Base-by-base conservation (phyloP, 768 basidiomycete genomes). In the Boletus speciosus region DNA sequence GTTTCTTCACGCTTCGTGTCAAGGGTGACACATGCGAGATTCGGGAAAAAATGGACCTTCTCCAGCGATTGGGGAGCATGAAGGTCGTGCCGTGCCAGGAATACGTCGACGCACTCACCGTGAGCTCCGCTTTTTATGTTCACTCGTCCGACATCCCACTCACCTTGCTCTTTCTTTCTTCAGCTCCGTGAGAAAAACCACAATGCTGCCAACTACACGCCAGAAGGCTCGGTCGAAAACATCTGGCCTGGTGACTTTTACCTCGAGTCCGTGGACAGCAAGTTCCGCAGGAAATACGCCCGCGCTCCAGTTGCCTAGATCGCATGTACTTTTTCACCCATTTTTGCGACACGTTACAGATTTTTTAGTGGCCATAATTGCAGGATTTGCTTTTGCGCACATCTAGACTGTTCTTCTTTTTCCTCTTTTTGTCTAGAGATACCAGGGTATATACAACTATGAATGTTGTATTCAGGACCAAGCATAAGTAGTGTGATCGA, bases 101-200 rank as follows among this genome's bases (percentile, higher is more conserved):
- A 62, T 98, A 95, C 66, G 89, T 97, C 19, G 85, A 87, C 61
- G 86, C 93, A 42, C 83, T 93, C 46, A 66, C 76, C 66, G 87
- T 91, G 66, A 54, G 85, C 73, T 15, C 14, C 32, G 10, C 16
- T 4, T 10, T n/a, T 10, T 19, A 8, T 10, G 2, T 19, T 25
- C 11, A 8, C 23, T 41, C 2, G 5, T 10, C 15, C 19, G 27
- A 27, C 4, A 19, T 12, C 2, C 11, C 12, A 16, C 49, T 63
- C 31, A 63, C 19, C 23, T n/a, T 10, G 9, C 12, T 23, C 4
- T 36, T n/a, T 23, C 4, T 37, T 19, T 31, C 12, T 8, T 36
- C 61, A 95, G 94, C 85, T 98, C 48, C 91, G 96, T 39, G 96
- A 98, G 76, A 86, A 90, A 75, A 96, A 95, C 80, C 94, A 98